phyloP scores from a whole-genome alignment of 2,329 filamentous ascomycete genomes.

The Fonsecaea multimorphosa region DNA sequence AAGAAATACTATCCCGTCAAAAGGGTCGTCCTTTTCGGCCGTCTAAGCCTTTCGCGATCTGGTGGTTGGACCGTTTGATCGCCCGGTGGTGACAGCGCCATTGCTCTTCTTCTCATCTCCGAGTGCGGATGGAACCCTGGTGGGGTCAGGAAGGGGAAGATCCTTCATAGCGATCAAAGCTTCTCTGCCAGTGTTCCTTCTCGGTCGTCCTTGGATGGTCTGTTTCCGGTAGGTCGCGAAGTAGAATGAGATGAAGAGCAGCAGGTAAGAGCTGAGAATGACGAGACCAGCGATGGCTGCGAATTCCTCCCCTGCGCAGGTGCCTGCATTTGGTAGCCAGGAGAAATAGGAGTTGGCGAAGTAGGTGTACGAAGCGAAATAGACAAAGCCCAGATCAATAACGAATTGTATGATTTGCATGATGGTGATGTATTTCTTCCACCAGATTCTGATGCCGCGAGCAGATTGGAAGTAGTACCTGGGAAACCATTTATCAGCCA shows the following conservation, averaged over 20 bases:
- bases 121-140: conserved; percentile 18
- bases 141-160: conserved; percentile 63
- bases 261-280: conserved; percentile 91
- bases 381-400: conserved; percentile 96
- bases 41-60: conserved; percentile 56
- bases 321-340: conserved; percentile 80
- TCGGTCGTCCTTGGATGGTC: conserved; percentile 50
- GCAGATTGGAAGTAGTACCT: conserved; percentile 99
- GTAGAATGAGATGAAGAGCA: conserved; percentile 99
- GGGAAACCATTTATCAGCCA: conserved; percentile 73
- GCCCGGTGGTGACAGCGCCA: conserved; percentile 47
- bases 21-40: conserved; percentile 29
- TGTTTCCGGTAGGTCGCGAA: conserved; percentile 89
- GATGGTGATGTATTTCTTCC: conserved; percentile 99
- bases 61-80: conserved; percentile 51
- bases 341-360: conserved; percentile 90
- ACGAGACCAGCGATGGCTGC: conserved; percentile 90
- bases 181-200: conserved; percentile 75
- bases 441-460: conserved; percentile 94
- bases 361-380: conserved; percentile 99
- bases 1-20: conserved; percentile 24
- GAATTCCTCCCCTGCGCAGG: conserved; percentile 95
- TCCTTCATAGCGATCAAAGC: conserved; percentile 82
- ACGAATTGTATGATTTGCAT: conserved; percentile 97
- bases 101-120: conserved; percentile 40